A percentile compares a stretch with the other conserved stretches of the same genome.
These are phyloP conservation scores for Cyberlindnera galapagoensis DNA, from an alignment of 805 yeast species.

Conservation along the genomic window DNA sequence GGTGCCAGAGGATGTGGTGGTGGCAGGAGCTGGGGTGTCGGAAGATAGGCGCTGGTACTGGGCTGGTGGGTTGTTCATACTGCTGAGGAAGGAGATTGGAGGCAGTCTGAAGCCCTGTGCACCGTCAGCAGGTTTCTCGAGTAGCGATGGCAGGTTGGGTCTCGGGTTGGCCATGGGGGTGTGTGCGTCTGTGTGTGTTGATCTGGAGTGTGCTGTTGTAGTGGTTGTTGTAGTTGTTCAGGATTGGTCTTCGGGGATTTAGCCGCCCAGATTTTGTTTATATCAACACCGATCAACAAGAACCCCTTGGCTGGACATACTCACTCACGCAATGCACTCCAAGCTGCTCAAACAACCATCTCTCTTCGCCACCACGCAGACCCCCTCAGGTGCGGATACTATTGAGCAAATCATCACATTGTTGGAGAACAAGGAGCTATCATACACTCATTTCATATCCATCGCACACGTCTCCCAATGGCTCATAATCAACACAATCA, in stretches of 20 bases:
- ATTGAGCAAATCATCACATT: conserved; percentile 2
- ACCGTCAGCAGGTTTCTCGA: conserved; percentile 6
- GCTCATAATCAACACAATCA: conserved; percentile 1
- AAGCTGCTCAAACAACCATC: conserved; percentile 6
- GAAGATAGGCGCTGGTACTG: too few relatives aligned
- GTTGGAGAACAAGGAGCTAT: conserved; percentile 2
- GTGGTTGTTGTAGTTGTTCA: conserved; percentile 2
- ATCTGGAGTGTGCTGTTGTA: too few relatives aligned
- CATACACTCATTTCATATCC: conserved; percentile 8
- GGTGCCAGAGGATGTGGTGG: neutral
- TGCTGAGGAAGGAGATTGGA: conserved; percentile 31
- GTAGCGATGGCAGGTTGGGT: conserved; percentile 13
- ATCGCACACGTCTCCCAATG: conserved; percentile 10
- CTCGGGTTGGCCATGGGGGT: conserved; percentile 15
- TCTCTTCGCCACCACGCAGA: conserved; percentile 10
- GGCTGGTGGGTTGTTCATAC: too few relatives aligned
- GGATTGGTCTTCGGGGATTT: neutral
- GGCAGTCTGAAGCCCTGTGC: conserved; percentile 28
- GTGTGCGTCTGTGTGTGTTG: neutral
- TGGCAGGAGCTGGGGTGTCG: too few relatives aligned
- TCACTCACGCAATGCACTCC: too few relatives aligned
- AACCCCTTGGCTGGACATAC: too few relatives aligned
- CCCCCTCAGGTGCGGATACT: conserved; percentile 4
- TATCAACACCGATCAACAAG: too few relatives aligned
- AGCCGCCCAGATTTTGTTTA: too few relatives aligned